These are phyloP conservation scores for Acanthamoeba sp. DNA, from an alignment of 208 protist species.

Conservation along the genomic window DNA sequence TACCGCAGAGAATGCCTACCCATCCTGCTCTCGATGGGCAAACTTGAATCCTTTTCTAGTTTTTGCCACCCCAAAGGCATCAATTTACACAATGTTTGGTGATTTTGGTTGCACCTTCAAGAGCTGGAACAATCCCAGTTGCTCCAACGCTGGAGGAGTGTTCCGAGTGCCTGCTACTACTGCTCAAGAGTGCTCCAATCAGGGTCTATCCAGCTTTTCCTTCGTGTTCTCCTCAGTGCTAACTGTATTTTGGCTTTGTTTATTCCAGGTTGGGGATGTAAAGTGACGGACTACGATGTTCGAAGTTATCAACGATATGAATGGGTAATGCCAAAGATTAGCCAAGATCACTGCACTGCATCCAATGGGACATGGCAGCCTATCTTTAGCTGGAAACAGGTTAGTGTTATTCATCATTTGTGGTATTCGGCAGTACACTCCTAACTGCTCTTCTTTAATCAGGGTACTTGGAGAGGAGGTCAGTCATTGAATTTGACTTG, in stretches of 20 bases:
- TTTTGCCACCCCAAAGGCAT: no score
- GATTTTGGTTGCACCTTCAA: neutral
- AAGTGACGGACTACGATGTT: neutral
- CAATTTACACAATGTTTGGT: no score
- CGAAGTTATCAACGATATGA: neutral
- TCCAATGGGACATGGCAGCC: neutral
- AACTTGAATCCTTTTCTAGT: no score
- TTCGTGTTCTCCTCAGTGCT: no score
- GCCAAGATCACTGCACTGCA: neutral
- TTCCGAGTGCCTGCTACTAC: neutral
- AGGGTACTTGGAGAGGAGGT: neutral
- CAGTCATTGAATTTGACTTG: neutral
- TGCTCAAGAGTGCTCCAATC: neutral
- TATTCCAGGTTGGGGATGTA: neutral
- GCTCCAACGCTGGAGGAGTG: neutral
- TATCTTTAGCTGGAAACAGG: neutral
- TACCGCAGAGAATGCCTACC: neutral
- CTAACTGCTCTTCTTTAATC: neutral
- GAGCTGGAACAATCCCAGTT: neutral
- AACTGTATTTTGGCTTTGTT: no score
- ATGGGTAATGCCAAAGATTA: neutral
- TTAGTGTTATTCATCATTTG: no score
- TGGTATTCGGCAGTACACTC: no score
- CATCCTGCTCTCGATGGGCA: neutral
- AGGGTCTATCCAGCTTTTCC: neutral